Conservation (phyloP, 306 rosid species). For the Castanea mollissima region DNA sequence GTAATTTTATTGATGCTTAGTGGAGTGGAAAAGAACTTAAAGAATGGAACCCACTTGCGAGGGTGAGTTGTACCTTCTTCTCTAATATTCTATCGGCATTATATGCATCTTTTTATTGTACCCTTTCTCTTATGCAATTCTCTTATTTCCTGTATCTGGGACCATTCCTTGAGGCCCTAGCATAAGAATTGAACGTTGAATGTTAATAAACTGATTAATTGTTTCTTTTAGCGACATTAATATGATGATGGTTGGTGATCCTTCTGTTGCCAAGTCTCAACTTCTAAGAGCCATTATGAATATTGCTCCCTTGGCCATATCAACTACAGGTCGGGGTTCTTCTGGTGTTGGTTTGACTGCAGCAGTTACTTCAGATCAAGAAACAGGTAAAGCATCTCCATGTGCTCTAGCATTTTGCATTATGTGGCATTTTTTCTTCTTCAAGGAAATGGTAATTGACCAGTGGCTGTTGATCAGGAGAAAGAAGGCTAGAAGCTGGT, state of each 20-base stretch:
- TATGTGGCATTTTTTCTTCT: slow-evolving; percentile 1
- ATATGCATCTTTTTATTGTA: neutral
- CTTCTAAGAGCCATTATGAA: slow-evolving; percentile 93
- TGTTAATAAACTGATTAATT: slow-evolving; percentile 5
- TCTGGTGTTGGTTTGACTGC: slow-evolving; percentile 99
- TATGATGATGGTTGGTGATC: slow-evolving; percentile 99
- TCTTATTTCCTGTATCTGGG: neutral
- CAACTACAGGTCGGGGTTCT: slow-evolving; percentile 98
- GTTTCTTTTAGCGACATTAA: slow-evolving; percentile 76
- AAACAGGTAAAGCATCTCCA: slow-evolving; percentile 63
- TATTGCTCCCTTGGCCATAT: slow-evolving; percentile 93
- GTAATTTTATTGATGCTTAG: slow-evolving; percentile 89
- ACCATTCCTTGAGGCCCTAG: neutral
- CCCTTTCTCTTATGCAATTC: neutral
- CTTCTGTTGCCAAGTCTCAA: slow-evolving; percentile 99
- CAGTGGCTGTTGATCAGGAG: slow-evolving; percentile 51
- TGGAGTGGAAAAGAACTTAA: slow-evolving; percentile 96
- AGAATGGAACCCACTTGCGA: slow-evolving; percentile 94
- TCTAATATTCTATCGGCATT: neutral
- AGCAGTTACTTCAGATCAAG: slow-evolving; percentile 98
- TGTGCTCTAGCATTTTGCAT: neutral
- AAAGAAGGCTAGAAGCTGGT: slow-evolving; percentile 99
- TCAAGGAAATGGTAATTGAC: slow-evolving; percentile 14
- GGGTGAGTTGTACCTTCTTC: slow-evolving; percentile 61
- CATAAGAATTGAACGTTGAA: slow-evolving; percentile 5